Evolutionary conservation across 768 basidiomycete genomes (phyloP), one percentile per base, ranked within the genome.

Genomic region (Leccinum subtestaceum): DNA sequence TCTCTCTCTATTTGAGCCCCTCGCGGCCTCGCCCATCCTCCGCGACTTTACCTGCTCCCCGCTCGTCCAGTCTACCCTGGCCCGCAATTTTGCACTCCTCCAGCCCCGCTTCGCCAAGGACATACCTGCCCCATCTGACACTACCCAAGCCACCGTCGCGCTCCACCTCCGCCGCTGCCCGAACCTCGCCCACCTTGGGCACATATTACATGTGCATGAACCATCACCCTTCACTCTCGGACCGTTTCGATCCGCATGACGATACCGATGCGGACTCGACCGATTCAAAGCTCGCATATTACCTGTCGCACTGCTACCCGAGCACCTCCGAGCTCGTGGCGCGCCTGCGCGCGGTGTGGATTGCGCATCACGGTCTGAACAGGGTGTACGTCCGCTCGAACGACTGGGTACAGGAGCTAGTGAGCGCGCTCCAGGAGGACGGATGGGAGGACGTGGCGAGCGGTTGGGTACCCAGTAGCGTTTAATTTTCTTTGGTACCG

Each of bases 141-240:
- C 53, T 5, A 36, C 65, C 36, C 52, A 55, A 5, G 46, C 65
- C 40, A 70, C 72, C 6, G 65, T 86, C 12, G 85, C 85, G 1
- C 57, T 86, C 7, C 84, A 86, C 55, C 74, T 86, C 47, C 78
- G 84, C 0, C 74, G 83, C 62, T 86, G 85, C 60, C 73, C 74
- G 2, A 78, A 81, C 40, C 76, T 85, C 36, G 76, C 78, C 1
- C 23, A 58, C 68, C 5, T 81, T 80, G 81, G 66, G 69, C 46
- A 62, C 77, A 0, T 58, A 63, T 1, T 86, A 79, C 17, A 82
- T 81, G 74, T 83, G 83, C 11, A 72, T 84, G 36, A 83, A 81
- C 64, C 75, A 77, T 29, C 75, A 78, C 46, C 74, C 78, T 0
- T 79, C 15, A 65, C 58, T 67, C 19, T 2, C 67, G 10, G 82